These are phyloP conservation scores for Esteya vermicola DNA, from an alignment of 2,329 filamentous ascomycete species.

Conservation along the genomic window DNA sequence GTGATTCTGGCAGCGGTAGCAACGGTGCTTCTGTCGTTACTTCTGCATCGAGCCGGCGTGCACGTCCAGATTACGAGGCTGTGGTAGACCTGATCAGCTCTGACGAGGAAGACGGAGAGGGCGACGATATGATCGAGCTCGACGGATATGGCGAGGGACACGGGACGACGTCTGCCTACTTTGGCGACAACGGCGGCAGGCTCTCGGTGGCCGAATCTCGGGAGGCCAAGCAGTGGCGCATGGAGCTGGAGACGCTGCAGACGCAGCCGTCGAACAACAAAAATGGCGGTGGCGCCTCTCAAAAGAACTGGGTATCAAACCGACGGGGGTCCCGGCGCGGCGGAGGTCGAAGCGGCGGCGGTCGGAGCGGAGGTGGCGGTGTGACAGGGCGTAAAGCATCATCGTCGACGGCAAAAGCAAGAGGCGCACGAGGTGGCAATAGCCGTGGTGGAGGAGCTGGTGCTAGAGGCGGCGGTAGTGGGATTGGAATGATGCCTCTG, in stretches of 20 bases:
- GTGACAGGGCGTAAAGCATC: conserved; percentile 4
- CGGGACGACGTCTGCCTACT: not conserved
- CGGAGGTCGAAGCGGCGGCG: conserved; percentile 1
- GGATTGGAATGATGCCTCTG: conserved; percentile 13
- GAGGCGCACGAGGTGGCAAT: conserved; percentile 1
- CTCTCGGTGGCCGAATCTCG: conserved; percentile 4
- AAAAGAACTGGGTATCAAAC: conserved; percentile 5
- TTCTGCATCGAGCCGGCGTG: conserved; percentile 2
- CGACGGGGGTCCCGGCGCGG: conserved; percentile 7
- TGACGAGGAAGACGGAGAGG: conserved; percentile 15
- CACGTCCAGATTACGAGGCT: conserved; percentile 17
- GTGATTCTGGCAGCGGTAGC: not conserved
- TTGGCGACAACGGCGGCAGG: not conserved
- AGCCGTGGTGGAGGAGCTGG: not conserved
- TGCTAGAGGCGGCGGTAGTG: conserved; percentile 1
- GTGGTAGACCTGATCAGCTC: conserved; percentile 41
- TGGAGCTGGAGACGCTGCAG: conserved; percentile 15
- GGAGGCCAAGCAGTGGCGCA: conserved; percentile 16
- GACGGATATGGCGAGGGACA: conserved; percentile 17
- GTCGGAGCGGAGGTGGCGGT: conserved; percentile 9
- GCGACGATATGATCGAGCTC: conserved; percentile 6
- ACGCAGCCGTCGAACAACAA: conserved; percentile 6
- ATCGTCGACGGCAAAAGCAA: not conserved
- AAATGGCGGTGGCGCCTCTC: conserved; percentile 10
- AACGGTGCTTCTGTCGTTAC: not conserved